phyloP scores from a whole-genome alignment of 2,329 filamentous ascomycete genomes.

The Colletotrichum zoysiae region DNA sequence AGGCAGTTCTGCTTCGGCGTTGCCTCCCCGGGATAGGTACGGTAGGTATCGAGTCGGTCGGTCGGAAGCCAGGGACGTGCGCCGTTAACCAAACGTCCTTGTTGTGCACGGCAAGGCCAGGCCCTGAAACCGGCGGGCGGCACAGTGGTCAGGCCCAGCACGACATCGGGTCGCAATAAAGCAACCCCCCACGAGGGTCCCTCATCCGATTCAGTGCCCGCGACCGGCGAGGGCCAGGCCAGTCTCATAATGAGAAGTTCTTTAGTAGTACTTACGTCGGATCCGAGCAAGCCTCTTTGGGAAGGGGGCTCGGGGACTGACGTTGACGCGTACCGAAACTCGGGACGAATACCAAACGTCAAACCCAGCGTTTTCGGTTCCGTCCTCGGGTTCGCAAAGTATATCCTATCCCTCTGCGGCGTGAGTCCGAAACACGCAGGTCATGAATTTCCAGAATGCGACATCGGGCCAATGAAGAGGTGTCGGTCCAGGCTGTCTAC shows the following conservation, averaged over 20 bases:
- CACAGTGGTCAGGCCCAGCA: slow-evolving; percentile 19
- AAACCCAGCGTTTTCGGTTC: slow-evolving; percentile 24
- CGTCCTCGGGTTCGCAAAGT: slow-evolving; percentile 24
- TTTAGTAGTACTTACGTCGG: slow-evolving; percentile 18
- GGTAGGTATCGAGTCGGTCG: slow-evolving; percentile 2
- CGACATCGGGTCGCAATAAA: slow-evolving; percentile 38
- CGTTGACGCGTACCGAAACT: slow-evolving; percentile 11
- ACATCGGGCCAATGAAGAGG: slow-evolving; percentile 9
- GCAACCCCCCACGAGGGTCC: slow-evolving; percentile 24
- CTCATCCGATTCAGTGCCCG: slow-evolving; percentile 34
- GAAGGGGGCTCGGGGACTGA: slow-evolving; percentile 7
- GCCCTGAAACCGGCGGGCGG: slow-evolving; percentile 33
- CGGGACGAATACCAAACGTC: slow-evolving; percentile 26
- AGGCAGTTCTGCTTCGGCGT: slow-evolving; percentile 21
- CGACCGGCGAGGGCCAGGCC: slow-evolving; percentile 2
- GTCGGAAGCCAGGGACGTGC: slow-evolving; percentile 25
- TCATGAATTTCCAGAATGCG: slow-evolving; percentile 1
- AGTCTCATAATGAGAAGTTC: slow-evolving; percentile 15
- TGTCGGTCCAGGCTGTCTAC: background rate
- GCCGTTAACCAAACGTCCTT: slow-evolving; percentile 33
- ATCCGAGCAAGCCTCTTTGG: slow-evolving; percentile 33
- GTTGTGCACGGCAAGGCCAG: slow-evolving; percentile 25
- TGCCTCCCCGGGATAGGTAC: slow-evolving; percentile 14
- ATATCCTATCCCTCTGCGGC: background rate
- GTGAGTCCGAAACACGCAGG: background rate